These are phyloP conservation scores for Colletotrichum kahawae DNA, from an alignment of 2,329 filamentous ascomycete genomes.

Conservation along the genomic window DNA sequence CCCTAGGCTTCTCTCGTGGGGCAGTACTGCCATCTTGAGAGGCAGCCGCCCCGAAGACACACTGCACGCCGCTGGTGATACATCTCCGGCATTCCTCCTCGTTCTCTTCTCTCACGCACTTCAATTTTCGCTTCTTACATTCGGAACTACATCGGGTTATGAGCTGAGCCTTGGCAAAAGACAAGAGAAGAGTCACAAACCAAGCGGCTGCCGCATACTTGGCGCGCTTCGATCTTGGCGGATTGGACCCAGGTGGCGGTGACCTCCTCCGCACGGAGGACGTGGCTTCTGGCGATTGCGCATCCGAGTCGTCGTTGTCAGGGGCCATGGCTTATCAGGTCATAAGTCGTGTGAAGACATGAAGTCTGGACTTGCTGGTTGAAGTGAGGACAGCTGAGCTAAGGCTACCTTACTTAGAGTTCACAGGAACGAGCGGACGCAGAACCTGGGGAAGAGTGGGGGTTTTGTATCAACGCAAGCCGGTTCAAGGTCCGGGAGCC, in stretches of 20 bases:
- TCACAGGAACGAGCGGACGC: not conserved
- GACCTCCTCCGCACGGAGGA: not conserved
- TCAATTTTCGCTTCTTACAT: constrained; percentile 46
- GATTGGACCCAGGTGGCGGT: not conserved
- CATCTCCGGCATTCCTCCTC: constrained; percentile 36
- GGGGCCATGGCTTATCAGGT: not conserved
- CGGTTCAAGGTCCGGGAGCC: not conserved
- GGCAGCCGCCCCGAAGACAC: constrained; percentile 26
- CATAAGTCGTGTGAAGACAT: not conserved
- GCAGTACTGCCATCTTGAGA: constrained; percentile 24
- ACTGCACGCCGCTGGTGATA: constrained; percentile 27
- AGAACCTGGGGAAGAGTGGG: constrained; percentile 8
- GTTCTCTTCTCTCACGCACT: constrained; percentile 35
- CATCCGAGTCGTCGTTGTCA: not conserved
- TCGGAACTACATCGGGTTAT: constrained; percentile 9
- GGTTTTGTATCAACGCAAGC: not conserved
- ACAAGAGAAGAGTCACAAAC: not conserved
- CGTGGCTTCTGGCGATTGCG: not conserved
- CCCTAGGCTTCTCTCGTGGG: not conserved
- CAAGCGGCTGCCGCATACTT: constrained; percentile 16
- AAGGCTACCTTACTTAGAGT: not conserved
- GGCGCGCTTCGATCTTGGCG: constrained; percentile 4
- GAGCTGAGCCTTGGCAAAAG: not conserved
- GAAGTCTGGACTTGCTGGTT: not conserved
- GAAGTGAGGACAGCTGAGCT: not conserved